Evolutionary conservation across 225 moss, liverwort and hornwort species (phyloP).

Genomic region (Physcomitrium patens): DNA sequence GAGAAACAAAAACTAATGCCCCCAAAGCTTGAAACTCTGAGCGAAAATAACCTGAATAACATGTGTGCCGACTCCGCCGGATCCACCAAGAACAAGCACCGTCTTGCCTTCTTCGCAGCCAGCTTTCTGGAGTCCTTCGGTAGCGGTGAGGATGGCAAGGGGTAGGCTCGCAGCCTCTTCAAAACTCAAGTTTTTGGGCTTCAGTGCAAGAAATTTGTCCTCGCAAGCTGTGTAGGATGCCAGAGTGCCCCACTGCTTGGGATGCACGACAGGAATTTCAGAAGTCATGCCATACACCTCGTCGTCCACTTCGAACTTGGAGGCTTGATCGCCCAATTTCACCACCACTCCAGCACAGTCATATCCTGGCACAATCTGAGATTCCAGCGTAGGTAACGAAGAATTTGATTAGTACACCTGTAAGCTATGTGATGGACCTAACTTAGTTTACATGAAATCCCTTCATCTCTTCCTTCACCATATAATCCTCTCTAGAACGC

Average conservation of each 20-base stretch:
- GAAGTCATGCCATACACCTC: conserved; percentile 58
- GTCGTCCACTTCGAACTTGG: conserved; percentile 55
- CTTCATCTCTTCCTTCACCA: conserved; percentile 10
- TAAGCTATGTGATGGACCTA: background rate
- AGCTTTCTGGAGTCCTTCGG: conserved; percentile 48
- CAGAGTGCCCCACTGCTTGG: conserved; percentile 58
- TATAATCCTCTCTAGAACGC: background rate
- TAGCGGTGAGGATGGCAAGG: conserved; percentile 52
- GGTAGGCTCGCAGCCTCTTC: conserved; percentile 58
- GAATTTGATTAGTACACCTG: background rate
- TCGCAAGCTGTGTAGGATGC: conserved; percentile 52
- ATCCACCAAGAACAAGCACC: conserved; percentile 57
- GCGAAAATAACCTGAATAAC: conserved; percentile 42
- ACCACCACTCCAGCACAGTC: conserved; percentile 63
- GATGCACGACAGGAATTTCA: conserved; percentile 31
- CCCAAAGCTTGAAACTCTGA: background rate
- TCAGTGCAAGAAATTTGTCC: conserved; percentile 43
- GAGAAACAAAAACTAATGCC: background rate
- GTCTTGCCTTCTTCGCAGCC: conserved; percentile 47
- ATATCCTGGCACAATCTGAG: conserved; percentile 54
- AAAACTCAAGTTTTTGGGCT: conserved; percentile 54
- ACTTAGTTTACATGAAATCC: background rate
- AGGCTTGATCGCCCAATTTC: conserved; percentile 41
- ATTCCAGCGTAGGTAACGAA: background rate
- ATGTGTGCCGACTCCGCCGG: conserved; percentile 58